These are phyloP conservation scores for Gypsophila paniculata DNA, from an alignment of 179 eudicot genomes.

Conservation along the genomic window DNA sequence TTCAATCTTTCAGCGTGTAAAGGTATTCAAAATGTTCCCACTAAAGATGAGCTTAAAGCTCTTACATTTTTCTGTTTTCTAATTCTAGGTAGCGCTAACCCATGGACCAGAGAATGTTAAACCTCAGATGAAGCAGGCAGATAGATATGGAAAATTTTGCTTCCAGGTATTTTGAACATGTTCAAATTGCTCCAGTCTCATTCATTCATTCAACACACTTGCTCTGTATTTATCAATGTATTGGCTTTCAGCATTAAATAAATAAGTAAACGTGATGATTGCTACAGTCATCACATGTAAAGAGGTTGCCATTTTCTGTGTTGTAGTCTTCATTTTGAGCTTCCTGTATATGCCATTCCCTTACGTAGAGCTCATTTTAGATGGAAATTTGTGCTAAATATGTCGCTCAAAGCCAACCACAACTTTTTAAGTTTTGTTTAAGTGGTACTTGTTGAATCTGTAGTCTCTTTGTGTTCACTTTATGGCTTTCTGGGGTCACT, in stretches of 20 bases:
- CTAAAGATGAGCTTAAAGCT: not conserved
- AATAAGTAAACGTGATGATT: not conserved
- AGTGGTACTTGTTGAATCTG: not conserved
- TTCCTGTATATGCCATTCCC: not conserved
- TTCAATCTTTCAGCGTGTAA: conserved; percentile 1
- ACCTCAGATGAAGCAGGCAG: conserved; percentile 84
- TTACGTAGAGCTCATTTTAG: not conserved
- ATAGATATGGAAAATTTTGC: conserved; percentile 69
- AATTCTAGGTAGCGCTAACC: conserved; percentile 81
- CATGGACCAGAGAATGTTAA: conserved; percentile 99
- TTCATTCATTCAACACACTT: not conserved
- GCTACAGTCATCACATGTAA: not conserved
- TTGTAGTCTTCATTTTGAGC: not conserved
- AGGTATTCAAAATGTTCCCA: not conserved
- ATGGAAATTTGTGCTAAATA: not conserved
- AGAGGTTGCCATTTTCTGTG: not conserved
- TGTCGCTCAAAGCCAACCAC: conserved; percentile 1
- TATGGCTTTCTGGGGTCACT: not conserved
- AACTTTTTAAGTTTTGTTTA: not conserved
- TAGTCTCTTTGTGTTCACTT: not conserved
- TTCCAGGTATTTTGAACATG: conserved; percentile 62
- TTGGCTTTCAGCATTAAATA: not conserved
- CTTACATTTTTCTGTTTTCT: conserved; percentile 2
- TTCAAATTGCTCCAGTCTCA: conserved; percentile 8
- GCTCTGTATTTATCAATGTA: not conserved